Percentiles rank a stretch among this genome's conserved stretches.
These are phyloP conservation scores for Daedaleopsis nitida DNA, from an alignment of 768 basidiomycete species.

Conservation along the genomic window DNA sequence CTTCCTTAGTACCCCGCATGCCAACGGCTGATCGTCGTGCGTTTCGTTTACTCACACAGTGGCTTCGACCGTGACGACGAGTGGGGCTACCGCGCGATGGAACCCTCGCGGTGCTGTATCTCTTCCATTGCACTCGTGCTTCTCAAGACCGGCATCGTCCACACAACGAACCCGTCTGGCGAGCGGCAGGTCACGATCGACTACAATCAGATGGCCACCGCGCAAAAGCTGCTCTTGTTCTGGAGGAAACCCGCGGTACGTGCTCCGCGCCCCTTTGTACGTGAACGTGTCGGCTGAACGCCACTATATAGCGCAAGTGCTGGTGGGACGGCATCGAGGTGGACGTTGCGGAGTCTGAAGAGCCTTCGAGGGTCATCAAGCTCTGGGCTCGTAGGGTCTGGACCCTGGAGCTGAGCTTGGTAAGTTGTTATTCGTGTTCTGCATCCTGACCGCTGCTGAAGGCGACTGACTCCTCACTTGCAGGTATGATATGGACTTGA, in stretches of 20 bases:
- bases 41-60: constrained; percentile 40
- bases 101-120: constrained; percentile 96
- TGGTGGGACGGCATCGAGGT: constrained; percentile 99
- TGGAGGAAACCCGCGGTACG: constrained; percentile 99
- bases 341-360: constrained; percentile 64
- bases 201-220: constrained; percentile 92
- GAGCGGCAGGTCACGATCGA: constrained; percentile 82
- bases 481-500: constrained; percentile 21
- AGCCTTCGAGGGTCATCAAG: constrained; percentile 65
- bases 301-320: constrained; percentile 80
- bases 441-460: background rate
- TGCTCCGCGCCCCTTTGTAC: constrained; percentile 25
- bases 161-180: constrained; percentile 52
- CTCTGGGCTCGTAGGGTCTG: constrained; percentile 97
- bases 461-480: background rate
- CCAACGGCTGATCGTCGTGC: background rate
- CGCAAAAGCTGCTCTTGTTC: constrained; percentile 95
- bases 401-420: constrained; percentile 96
- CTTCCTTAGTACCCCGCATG: constrained; percentile 13
- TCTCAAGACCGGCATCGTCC: constrained; percentile 94
- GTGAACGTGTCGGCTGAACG: constrained; percentile 1
- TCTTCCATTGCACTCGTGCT: constrained; percentile 97
- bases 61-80: constrained; percentile 97
- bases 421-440: constrained; percentile 36
- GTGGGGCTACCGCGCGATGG: constrained; percentile 96